Base-by-base conservation (phyloP, 2,329 filamentous ascomycete genomes). In the Lasiodiplodia gonubiensis region DNA sequence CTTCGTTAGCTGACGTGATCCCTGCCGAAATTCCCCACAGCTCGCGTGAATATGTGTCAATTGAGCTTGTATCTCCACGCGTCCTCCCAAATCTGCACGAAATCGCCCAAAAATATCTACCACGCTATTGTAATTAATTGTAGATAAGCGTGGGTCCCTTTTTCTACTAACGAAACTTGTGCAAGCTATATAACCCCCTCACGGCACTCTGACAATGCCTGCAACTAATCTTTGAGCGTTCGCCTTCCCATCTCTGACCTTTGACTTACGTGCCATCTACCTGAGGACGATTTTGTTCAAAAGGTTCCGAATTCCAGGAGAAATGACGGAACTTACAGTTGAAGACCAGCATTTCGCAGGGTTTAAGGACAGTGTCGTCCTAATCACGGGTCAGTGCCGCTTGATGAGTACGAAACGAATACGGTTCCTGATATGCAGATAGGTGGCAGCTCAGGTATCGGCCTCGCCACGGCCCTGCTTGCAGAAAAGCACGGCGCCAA, bases 371-470 rank as follows among this genome's bases (percentile, higher is more conserved):
- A 83, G 86, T 72, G 81, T 86, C 27, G 79, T 85, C 21, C 71
- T 87, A 27, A 78, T 88, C 14, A 87, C 85, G 66, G 84, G 84
- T 85, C 76, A 23, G 64, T 60, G 10, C 4, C 18, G n/a, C 27
- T 27, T 18, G 30, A 60, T 23, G 14, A 21, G 12, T 5, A 37
- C 1, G 16, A 30, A 10, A 16, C 12, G 5, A 11, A 14, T 12
- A 23, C 1, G 7, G 33, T 6, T 37, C 14, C 27, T 33, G 25
- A 10, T 16, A 35, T 39, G 39, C 5, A 12, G 37, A 25, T 25
- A 83, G 86, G 87, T 60, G 85, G 85, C 66, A 86, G 84, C 0
- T 87, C 86, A 2, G 88, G 88, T 21, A 89, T 89, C 65, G 87
- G 87, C 35, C 81, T 88, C 16, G 84, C 84, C 64, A 88, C 87